Conservation (phyloP, 192 early-diverging fungal genomes). For the Dispira simplex region DNA sequence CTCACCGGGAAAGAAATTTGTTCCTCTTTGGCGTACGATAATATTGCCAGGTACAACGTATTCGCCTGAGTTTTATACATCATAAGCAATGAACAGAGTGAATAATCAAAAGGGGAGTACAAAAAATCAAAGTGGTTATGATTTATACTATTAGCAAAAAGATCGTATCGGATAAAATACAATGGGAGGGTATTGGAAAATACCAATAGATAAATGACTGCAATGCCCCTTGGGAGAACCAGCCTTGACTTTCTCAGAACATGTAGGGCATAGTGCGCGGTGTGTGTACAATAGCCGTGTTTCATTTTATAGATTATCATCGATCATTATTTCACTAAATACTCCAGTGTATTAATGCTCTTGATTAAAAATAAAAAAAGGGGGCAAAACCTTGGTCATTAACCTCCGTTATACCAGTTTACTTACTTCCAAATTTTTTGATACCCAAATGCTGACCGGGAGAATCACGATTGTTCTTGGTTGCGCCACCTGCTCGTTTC, state of each 20-base stretch:
- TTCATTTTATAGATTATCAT: not conserved
- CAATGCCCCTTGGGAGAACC: no score
- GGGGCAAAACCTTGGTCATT: not conserved
- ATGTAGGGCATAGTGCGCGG: no score
- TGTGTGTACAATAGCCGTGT: not conserved
- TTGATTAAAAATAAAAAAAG: constrained; percentile 1
- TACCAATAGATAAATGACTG: no score
- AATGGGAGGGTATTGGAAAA: no score
- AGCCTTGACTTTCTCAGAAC: no score
- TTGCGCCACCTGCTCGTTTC: constrained; percentile 62
- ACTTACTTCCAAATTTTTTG: constrained; percentile 52
- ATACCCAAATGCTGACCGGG: constrained; percentile 61
- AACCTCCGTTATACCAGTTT: no score
- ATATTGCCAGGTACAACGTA: constrained; percentile 62
- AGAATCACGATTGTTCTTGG: constrained; percentile 64
- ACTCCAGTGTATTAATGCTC: not conserved
- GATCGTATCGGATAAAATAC: not conserved
- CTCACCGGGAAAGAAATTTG: constrained; percentile 62
- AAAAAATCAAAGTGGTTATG: not conserved
- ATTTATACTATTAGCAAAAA: not conserved
- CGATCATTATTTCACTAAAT: not conserved
- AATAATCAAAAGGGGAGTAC: not conserved
- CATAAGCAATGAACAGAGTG: not conserved
- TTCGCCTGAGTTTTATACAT: constrained; percentile 27
- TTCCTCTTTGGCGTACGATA: constrained; percentile 66